phyloP scores from a whole-genome alignment of 2,329 filamentous ascomycete genomes.

The Trichoderma breve region DNA sequence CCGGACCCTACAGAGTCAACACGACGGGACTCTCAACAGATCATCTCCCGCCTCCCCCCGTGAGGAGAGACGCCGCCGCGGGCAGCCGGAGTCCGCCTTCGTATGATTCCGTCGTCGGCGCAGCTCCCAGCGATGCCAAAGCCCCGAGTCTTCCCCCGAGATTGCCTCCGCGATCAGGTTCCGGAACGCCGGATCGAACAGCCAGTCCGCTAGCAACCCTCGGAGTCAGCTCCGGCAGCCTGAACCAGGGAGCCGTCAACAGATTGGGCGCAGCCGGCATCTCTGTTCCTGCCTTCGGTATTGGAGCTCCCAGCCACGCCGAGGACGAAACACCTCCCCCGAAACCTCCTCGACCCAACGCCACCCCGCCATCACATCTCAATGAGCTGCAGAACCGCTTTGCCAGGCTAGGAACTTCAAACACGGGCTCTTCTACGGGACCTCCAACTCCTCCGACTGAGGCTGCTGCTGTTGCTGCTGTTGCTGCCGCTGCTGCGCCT shows the following conservation, averaged over 20 bases:
- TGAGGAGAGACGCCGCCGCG: constrained; percentile 46
- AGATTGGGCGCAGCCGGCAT: constrained; percentile 73
- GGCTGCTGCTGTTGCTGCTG: constrained; percentile 33
- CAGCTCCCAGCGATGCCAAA: constrained; percentile 26
- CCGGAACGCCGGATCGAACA: constrained; percentile 18
- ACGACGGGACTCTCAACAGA: constrained; percentile 69
- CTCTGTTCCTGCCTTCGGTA: constrained; percentile 74
- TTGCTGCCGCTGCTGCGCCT: constrained; percentile 26
- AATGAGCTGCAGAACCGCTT: constrained; percentile 69
- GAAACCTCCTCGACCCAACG: constrained; percentile 28
- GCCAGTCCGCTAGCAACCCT: constrained; percentile 31
- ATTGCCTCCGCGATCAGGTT: constrained; percentile 47
- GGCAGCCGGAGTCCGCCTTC: constrained; percentile 34
- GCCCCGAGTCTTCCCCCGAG: constrained; percentile 69
- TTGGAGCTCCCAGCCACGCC: constrained; percentile 46
- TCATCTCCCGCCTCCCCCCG: constrained; percentile 69
- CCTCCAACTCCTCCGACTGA: constrained; percentile 33
- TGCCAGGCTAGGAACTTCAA: constrained; percentile 47
- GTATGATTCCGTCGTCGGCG: constrained; percentile 32
- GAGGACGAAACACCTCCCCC: constrained; percentile 26
- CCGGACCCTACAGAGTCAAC: constrained; percentile 64
- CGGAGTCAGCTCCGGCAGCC: constrained; percentile 30
- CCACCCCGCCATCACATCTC: constrained; percentile 43
- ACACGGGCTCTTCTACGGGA: constrained; percentile 25
- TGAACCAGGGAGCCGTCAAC: constrained; percentile 58